Evolutionary conservation across 306 rosid genomes (phyloP), one percentile per base, ranked within the genome.

Genomic region (Acacia confusa): DNA sequence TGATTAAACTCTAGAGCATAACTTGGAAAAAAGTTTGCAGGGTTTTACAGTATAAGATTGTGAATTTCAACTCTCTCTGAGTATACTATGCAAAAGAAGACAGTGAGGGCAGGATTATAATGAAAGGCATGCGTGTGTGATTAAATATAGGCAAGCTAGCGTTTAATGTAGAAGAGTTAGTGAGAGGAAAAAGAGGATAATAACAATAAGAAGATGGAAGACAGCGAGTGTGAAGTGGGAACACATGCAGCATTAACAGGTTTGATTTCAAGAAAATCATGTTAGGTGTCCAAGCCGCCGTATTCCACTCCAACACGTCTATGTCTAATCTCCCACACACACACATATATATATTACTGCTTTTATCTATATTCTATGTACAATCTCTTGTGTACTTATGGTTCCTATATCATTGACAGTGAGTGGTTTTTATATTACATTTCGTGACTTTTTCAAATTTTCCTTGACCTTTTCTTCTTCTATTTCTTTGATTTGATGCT

Each of bases 271-370:
- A 69, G 28, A 69, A n/a, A 40, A 81, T 64, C 27, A 81, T 64
- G 41, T 36, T 2, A 53, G 40, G 22, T 66, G 57, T 64, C 38
- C 24, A 19, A 81, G 74, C 52, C 74, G 74, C 52, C 74, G 84
- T 81, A 81, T 74, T 47, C 75, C 58, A 64, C 69, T 81, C 25
- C 27, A 64, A 66, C 66, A 60, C 66, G 66, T 57, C 30, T 57
- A 10, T 22, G 24, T 22, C 30, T 55, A 52, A 41, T 53, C 60
- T 0, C 52, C 3, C 52, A 47, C 45, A 41, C 44, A 40, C 20
- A 15, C 55, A 48, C 2, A 19, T 7, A 19, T 5, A 0, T 13
- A 47, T 17, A 4, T 7, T 9, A 52, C 58, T 52, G 20, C 7
- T 19, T 52, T 3, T 19, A 52, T 52, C 58, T 52, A 17, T 52